Conservation (phyloP, 176 grass and related monocot species). For the Eragrostis curvula region DNA sequence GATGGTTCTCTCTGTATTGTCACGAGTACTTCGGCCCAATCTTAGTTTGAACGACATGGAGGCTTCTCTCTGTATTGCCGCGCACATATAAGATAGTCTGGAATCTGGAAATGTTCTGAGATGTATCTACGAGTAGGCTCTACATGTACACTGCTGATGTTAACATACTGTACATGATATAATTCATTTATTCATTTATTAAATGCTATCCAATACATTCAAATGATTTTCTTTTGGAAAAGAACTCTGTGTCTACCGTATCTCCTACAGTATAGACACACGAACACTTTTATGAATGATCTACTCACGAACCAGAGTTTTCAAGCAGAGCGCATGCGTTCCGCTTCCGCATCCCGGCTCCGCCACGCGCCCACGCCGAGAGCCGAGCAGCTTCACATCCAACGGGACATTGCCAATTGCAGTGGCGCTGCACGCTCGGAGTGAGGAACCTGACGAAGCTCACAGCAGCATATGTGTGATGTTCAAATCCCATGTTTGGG, state of each 20-base stretch:
- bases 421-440: too few species aligned
- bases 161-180: constrained; percentile 31
- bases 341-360: neutral
- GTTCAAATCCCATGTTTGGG: too few species aligned
- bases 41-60: too few species aligned
- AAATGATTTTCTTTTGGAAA: too few species aligned
- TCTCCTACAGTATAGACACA: neutral
- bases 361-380: constrained; percentile 4
- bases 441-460: too few species aligned
- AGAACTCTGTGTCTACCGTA: neutral
- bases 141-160: neutral
- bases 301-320: too few species aligned
- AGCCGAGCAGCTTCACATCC: neutral
- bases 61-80: neutral
- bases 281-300: neutral
- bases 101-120: constrained; percentile 5
- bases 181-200: constrained; percentile 18
- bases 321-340: constrained; percentile 38
- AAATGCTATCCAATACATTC: neutral
- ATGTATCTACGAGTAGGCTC: neutral
- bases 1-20: neutral
- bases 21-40: too few species aligned
- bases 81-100: neutral
- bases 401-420: too few species aligned
- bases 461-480: too few species aligned